A percentile compares a stretch with the other conserved stretches of the same genome.
phyloP scores from a whole-genome alignment of 2,329 filamentous ascomycete genomes.

The Ceratocystis cubensis region DNA sequence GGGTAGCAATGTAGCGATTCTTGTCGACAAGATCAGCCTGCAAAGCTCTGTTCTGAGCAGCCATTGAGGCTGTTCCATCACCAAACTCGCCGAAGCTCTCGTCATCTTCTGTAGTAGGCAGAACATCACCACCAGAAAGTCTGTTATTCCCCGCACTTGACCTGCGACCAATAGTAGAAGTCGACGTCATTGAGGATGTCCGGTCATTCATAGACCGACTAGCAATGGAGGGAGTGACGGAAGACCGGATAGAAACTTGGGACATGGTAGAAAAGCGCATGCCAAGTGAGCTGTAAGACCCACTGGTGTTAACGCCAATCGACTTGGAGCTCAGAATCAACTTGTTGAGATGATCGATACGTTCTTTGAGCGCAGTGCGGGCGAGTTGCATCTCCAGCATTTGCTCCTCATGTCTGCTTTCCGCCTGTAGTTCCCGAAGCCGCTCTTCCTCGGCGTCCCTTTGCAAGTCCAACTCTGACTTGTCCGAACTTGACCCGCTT shows the following conservation, averaged over 20 bases:
- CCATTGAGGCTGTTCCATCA: slow-evolving; percentile 69
- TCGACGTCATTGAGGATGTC: slow-evolving; percentile 54
- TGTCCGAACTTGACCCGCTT: slow-evolving; percentile 32
- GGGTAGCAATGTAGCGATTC: slow-evolving; percentile 85
- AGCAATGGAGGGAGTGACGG: slow-evolving; percentile 50
- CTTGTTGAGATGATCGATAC: slow-evolving; percentile 92
- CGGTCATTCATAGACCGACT: slow-evolving; percentile 45
- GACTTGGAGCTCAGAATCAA: slow-evolving; percentile 94
- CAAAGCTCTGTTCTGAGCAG: slow-evolving; percentile 79
- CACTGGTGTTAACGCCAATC: slow-evolving; percentile 74
- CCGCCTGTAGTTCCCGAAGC: slow-evolving; percentile 63
- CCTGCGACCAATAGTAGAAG: slow-evolving; percentile 45
- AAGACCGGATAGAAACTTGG: slow-evolving; percentile 51
- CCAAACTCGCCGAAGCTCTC: slow-evolving; percentile 70
- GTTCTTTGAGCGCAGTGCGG: slow-evolving; percentile 86
- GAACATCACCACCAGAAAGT: slow-evolving; percentile 32
- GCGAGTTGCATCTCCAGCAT: slow-evolving; percentile 98
- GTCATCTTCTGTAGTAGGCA: slow-evolving; percentile 41
- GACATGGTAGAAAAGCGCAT: slow-evolving; percentile 50
- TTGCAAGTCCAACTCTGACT: slow-evolving; percentile 39
- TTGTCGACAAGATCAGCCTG: slow-evolving; percentile 95
- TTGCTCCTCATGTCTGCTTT: slow-evolving; percentile 85
- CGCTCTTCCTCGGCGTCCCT: slow-evolving; percentile 59
- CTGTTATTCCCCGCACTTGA: slow-evolving; percentile 34
- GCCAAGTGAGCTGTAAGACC: slow-evolving; percentile 56